Base-by-base conservation (phyloP, 768 basidiomycete species). In the Tulasnella sp. region DNA sequence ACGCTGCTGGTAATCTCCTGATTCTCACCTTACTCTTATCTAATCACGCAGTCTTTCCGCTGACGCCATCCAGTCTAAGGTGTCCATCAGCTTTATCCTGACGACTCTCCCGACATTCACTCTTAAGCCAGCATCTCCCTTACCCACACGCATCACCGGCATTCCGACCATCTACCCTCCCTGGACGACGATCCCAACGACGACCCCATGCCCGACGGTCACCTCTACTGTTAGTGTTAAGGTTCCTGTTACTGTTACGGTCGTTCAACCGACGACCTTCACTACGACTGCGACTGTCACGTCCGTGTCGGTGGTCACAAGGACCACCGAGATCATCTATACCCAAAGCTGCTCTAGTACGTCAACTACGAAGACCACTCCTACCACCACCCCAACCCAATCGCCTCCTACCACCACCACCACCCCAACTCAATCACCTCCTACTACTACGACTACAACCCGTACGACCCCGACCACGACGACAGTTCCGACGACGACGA, bases 341-440 rank as follows among this genome's bases (percentile, higher is more conserved):
- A 58, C 54, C n/a, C 54, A 58, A 58, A 58, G 54, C 54, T 58
- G 54, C 54, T 58, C 54, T 58, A 58, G 54, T 28, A 58, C 54
- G 3, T n/a, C 54, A 11, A 60, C 58, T 7, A 60, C 60, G n/a
- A 64, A 18, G 12, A 37, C 37, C 37, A 37, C 37, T 37, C 6
- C 24, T 24, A 64, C 60, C n/a, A 31, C 60, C 60, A 64, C 60
- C n/a, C 20, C 24, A 24, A 31, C 24, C 24, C 60, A 64, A 16
- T 24, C 60, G 28, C 20, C 60, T 31, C 20, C 60, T 64, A 64
- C 60, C n/a, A 24, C 22, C 24, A 60, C 58, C 3, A 60, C 58
- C 24, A 60, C 58, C 24, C 16, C 22, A 14, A 31, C 22, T n/a
- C 58, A n/a, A 6, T 3, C 58, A 24, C 14, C 58, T 31, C 16